Conservation (phyloP, 2,329 filamentous ascomycete species). For the Aspergillus fumigatus region DNA sequence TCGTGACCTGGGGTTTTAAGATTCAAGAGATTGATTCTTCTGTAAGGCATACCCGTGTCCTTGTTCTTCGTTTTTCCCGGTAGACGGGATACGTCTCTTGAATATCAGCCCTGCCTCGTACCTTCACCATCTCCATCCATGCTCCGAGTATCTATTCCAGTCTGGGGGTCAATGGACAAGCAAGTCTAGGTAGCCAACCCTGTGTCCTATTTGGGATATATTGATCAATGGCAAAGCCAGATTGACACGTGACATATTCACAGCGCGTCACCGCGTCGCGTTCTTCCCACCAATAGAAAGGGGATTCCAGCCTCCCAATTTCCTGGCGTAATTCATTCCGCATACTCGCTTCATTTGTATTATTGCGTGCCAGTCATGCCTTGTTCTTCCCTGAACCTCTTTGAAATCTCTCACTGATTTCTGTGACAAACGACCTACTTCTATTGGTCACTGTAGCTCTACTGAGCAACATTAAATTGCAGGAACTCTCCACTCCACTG, state of each 20-base stretch:
- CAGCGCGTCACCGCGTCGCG: conserved; percentile 23
- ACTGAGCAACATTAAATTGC: not conserved
- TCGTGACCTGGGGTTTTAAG: not conserved
- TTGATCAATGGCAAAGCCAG: conserved; percentile 3
- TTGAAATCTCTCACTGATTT: not conserved
- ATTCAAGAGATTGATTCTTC: not conserved
- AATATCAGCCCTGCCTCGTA: not conserved
- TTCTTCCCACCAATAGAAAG: too few species aligned
- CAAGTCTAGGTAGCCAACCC: too few species aligned
- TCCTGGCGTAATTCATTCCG: conserved; percentile 3
- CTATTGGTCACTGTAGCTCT: not conserved
- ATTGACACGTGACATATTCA: conserved; percentile 9
- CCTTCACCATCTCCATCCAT: not conserved
- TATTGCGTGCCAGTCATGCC: not conserved
- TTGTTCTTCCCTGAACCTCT: not conserved
- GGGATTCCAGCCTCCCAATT: conserved; percentile 6
- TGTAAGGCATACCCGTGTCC: not conserved
- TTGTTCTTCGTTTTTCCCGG: not conserved
- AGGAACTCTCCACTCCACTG: not conserved
- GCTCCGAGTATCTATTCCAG: not conserved
- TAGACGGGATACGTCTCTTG: not conserved
- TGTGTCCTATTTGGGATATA: conserved; percentile 12
- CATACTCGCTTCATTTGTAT: conserved; percentile 2
- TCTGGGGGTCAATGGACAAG: not conserved
- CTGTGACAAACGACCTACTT: not conserved